Evolutionary conservation across 441 rosid genomes (phyloP).

Genomic region (Cnidoscolus chayamansa): DNA sequence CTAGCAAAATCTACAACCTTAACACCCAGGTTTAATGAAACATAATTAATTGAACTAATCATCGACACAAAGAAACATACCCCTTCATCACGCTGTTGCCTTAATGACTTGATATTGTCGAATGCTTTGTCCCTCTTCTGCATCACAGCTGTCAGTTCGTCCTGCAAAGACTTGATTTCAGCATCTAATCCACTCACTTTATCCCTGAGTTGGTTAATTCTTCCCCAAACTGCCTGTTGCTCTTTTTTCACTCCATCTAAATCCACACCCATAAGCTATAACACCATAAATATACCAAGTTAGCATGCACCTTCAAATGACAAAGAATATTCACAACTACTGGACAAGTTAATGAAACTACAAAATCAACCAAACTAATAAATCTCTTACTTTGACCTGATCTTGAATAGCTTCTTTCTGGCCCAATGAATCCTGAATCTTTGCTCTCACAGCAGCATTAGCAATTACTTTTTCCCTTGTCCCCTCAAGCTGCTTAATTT

Average conservation of each 20-base stretch:
- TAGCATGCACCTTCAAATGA: neutral
- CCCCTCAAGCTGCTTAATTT: slow-evolving; percentile 86
- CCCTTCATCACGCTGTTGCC: slow-evolving; percentile 53
- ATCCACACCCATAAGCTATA: slow-evolving; percentile 67
- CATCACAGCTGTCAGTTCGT: slow-evolving; percentile 36
- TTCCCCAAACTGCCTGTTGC: slow-evolving; percentile 47
- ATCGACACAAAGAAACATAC: slow-evolving; percentile 31
- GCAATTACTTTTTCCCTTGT: slow-evolving; percentile 90
- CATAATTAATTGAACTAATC: neutral
- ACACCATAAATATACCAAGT: slow-evolving; percentile 18
- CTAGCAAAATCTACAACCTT: too few species aligned
- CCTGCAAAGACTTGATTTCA: slow-evolving; percentile 47
- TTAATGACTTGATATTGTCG: slow-evolving; percentile 41
- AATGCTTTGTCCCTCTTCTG: slow-evolving; percentile 53
- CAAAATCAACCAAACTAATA: slow-evolving; percentile 3
- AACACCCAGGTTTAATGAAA: neutral
- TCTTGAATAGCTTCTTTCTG: slow-evolving; percentile 80
- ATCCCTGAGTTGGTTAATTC: slow-evolving; percentile 38
- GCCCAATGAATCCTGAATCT: slow-evolving; percentile 88
- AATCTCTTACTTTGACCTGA: slow-evolving; percentile 82
- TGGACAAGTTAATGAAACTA: neutral
- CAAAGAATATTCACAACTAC: neutral
- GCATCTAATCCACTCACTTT: slow-evolving; percentile 39
- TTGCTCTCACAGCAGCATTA: slow-evolving; percentile 70
- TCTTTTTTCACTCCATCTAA: slow-evolving; percentile 73